Evolutionary conservation across 2,329 filamentous ascomycete species (phyloP), one percentile per base, ranked within the genome.

Genomic region (Didymella pomorum): DNA sequence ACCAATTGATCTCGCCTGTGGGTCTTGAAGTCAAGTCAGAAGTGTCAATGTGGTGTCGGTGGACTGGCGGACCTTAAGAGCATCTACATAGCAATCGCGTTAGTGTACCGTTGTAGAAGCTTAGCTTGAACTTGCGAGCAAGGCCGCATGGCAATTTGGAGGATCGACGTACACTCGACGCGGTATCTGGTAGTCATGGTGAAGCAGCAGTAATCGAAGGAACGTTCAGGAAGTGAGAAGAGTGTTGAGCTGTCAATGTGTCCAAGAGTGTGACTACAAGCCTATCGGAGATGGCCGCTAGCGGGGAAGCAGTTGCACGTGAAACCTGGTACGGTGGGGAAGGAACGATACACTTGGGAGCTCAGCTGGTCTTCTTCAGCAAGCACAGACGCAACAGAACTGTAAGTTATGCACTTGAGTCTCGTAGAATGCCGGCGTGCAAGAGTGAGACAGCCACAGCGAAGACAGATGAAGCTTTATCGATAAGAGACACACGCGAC

Each of bases 1-100:
- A 93, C 92, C 71, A 97, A 87, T 77, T 97, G 93, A 76, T 97
- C 93, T 74, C 93, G 84, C 54, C 93, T 87, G 80, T 97, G 93
- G 51, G 93, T 94, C 85, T 96, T 87, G 10, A n/a, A 1, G 9
- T 16, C 10, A n/a, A 49, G 54, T 71, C 48, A 71, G 67, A 57
- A 42, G 9, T 16, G 23, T 21, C 26, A 21, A 29, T 23, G 18
- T 12, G 64, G 62, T 64, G 41, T 57, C 51, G 48, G 3, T 11
- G 35, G 45, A 52, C 47, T 28, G 21, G 50, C 41, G 62, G 72
- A 86, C 85, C 82, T 88, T 88, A 70, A 88, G 82, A 26, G 86
- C 86, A 80, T 90, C 87, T 89, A 64, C 33, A 37, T 48, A 31
- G 56, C 31, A 54, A 50, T 56, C 12, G 57, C 45, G 63, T 71